Percentiles rank a stretch among this genome's conserved stretches.
phyloP scores from a whole-genome alignment of 169 alveolate genomes.

The Plasmodium cynomolgi region DNA sequence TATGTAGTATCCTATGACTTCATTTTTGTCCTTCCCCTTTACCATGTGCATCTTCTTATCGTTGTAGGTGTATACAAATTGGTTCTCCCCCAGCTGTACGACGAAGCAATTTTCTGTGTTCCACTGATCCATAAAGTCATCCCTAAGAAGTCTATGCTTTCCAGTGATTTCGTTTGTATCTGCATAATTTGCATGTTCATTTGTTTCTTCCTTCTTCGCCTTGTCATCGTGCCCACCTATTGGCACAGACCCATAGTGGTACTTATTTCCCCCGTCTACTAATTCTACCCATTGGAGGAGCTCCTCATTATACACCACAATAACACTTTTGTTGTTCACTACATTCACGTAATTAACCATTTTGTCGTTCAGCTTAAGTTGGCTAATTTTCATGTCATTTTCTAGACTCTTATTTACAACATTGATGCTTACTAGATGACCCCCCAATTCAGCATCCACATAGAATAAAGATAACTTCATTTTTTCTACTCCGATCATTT shows the following conservation, averaged over 20 bases:
- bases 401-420: background rate
- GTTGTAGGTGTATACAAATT: slow-evolving; percentile 7
- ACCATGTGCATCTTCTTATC: slow-evolving; percentile 10
- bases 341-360: slow-evolving; percentile 10
- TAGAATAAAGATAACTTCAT: slow-evolving; percentile 2
- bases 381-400: slow-evolving; percentile 14
- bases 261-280: background rate
- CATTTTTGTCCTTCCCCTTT: background rate
- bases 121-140: slow-evolving; percentile 32
- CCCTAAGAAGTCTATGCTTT: background rate
- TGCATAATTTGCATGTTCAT: background rate
- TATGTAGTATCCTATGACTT: slow-evolving; percentile 41
- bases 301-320: slow-evolving; percentile 45
- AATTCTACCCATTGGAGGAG: slow-evolving; percentile 47
- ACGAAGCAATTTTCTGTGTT: slow-evolving; percentile 21
- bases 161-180: background rate
- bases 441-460: slow-evolving; percentile 26
- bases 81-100: background rate
- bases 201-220: background rate
- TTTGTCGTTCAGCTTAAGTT: slow-evolving; percentile 17
- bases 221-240: background rate
- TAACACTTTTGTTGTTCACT: slow-evolving; percentile 14
- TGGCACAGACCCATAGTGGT: slow-evolving; percentile 5
- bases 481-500: background rate
- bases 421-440: slow-evolving; percentile 1